Base-by-base conservation (phyloP, 495 filamentous ascomycete genomes). In the Podospora appendiculata region DNA sequence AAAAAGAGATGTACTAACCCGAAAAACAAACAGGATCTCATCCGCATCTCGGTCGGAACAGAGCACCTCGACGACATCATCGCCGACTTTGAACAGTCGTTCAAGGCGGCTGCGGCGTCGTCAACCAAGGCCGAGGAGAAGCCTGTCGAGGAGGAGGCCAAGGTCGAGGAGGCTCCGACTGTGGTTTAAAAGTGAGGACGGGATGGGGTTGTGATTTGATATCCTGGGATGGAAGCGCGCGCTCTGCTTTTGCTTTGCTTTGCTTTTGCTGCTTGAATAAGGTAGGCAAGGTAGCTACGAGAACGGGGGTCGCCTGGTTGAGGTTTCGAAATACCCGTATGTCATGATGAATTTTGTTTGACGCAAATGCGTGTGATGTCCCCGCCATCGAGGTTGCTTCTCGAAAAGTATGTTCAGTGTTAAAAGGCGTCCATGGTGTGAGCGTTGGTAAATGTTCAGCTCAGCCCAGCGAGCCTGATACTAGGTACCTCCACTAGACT, bases 41-140 rank as follows among this genome's bases (percentile, higher is more conserved):
- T 98, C 71, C 87, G 93, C 52, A 94, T 97, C 64, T 97, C 94
- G 0, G 91, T 98, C 56, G 93, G 93, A 44, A 95, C 86, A 0
- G 93, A 98, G 74, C 89, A 97, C 68, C 95, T 98, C 61, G 91
- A 96, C 72, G 93, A 98, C 64, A 98, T 98, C 59, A 92, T 97
- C 64, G 85, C 82, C 47, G 93, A 98, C 70, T 97, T 98, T 63
- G 84, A 89, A 61, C 94, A 98, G 70, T 87, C 90, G 0, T 95
- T 98, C 71, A 73, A 78, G 60, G 77, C 79, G 14, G 69, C 70
- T 18, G 58, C 67, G 38, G 68, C 64, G 35, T 61, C 67, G 9
- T 61, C 58, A 16, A 59, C 62, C 2, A 57, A 64, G 51, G 64
- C 47, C 5, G 62, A 33, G 1, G 62, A 53, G 38, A 47, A 46